phyloP scores from a whole-genome alignment of 352 stramenopile genomes.

The Phytopythium delawarense region DNA sequence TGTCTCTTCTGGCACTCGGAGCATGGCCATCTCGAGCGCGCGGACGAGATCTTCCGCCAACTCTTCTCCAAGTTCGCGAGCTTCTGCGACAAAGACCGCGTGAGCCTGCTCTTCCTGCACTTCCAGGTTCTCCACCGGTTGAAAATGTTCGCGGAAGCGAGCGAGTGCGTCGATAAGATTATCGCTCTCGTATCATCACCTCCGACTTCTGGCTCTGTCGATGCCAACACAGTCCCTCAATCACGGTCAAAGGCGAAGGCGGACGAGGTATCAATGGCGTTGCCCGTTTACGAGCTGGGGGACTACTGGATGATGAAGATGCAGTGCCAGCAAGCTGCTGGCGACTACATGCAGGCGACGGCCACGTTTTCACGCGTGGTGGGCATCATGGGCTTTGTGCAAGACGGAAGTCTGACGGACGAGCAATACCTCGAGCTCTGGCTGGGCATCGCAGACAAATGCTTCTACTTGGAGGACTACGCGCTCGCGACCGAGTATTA shows the following conservation, averaged over 20 bases:
- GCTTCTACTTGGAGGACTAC: conserved; percentile 66
- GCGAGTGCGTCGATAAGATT: conserved; percentile 45
- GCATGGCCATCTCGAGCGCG: conserved; percentile 44
- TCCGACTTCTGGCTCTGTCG: background rate
- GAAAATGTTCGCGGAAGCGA: conserved; percentile 44
- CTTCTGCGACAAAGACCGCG: conserved; percentile 59
- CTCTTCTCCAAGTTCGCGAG: conserved; percentile 48
- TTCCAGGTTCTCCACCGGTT: conserved; percentile 60
- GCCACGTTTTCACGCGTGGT: conserved; percentile 42
- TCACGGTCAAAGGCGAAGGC: background rate
- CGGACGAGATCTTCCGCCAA: conserved; percentile 50
- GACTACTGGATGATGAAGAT: conserved; percentile 69
- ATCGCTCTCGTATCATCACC: conserved; percentile 8
- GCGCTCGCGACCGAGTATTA: conserved; percentile 57
- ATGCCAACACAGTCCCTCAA: background rate
- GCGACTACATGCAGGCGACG: conserved; percentile 50
- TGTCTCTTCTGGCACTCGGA: conserved; percentile 53
- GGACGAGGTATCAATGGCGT: background rate
- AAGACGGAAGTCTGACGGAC: conserved; percentile 33
- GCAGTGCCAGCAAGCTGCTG: conserved; percentile 56
- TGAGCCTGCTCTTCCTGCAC: conserved; percentile 52
- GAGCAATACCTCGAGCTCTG: conserved; percentile 55
- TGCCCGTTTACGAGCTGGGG: conserved; percentile 21
- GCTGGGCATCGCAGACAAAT: conserved; percentile 50
- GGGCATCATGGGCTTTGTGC: conserved; percentile 19